Evolutionary conservation across 441 rosid genomes (phyloP).

Genomic region (Metrosideros polymorpha): DNA sequence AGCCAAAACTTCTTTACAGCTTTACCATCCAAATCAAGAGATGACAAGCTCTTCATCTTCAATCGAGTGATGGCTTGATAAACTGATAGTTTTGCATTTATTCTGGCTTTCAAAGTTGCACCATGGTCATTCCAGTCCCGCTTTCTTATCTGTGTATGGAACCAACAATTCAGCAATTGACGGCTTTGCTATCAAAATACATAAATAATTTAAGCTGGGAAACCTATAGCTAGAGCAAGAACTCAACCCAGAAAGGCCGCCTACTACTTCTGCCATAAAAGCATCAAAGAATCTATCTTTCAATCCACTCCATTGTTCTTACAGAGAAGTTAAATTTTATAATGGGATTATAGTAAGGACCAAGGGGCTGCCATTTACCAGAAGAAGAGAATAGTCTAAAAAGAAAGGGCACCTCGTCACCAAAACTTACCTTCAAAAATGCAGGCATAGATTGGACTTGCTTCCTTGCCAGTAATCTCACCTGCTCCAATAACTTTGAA

Average conservation of each 20-base stretch:
- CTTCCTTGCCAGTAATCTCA: constrained; percentile 63
- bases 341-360: not conserved
- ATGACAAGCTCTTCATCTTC: constrained; percentile 65
- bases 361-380: not conserved
- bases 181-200: not conserved
- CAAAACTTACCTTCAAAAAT: constrained; percentile 69
- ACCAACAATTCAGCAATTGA: not conserved
- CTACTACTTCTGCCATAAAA: not conserved
- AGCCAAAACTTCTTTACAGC: constrained; percentile 76
- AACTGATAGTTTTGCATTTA: constrained; percentile 72
- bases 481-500: constrained; percentile 61
- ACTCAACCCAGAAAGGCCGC: not conserved
- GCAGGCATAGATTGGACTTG: constrained; percentile 87
- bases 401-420: not conserved
- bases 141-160: constrained; percentile 67
- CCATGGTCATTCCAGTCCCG: constrained; percentile 96
- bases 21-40: constrained; percentile 81
- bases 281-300: not conserved
- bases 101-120: constrained; percentile 65
- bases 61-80: constrained; percentile 81
- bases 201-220: not conserved
- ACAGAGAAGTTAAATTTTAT: not conserved
- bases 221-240: not conserved
- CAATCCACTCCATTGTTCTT: not conserved
- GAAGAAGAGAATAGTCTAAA: not conserved